Evolutionary conservation across 495 filamentous ascomycete genomes (phyloP).

Genomic region (Thermochaetoides thermophila): DNA sequence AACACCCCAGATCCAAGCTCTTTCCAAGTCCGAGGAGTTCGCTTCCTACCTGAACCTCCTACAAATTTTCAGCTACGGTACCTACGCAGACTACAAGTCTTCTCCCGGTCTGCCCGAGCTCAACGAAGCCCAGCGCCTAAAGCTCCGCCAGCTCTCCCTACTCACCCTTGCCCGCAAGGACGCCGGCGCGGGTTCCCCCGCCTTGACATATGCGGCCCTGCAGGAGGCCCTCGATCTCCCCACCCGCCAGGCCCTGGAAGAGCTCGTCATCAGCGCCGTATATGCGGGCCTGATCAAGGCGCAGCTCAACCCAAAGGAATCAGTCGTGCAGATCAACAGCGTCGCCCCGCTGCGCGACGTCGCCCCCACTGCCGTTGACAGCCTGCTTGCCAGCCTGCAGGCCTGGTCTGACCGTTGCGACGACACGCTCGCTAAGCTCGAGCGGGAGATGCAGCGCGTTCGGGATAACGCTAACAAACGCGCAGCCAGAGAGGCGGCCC

Average conservation of each 20-base stretch:
- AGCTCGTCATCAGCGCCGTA: slow-evolving; percentile 77
- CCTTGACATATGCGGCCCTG: slow-evolving; percentile 58
- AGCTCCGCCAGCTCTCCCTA: slow-evolving; percentile 84
- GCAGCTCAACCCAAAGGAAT: slow-evolving; percentile 63
- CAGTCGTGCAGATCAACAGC: slow-evolving; percentile 58
- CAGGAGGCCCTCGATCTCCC: slow-evolving; percentile 50
- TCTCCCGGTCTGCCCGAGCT: slow-evolving; percentile 47
- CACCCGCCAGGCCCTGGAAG: slow-evolving; percentile 60
- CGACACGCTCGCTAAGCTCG: slow-evolving; percentile 57
- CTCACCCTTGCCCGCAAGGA: slow-evolving; percentile 53
- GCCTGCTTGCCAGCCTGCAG: slow-evolving; percentile 49
- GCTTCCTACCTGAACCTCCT: slow-evolving; percentile 52
- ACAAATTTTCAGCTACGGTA: slow-evolving; percentile 87
- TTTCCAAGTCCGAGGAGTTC: slow-evolving; percentile 36
- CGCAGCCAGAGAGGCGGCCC: slow-evolving; percentile 33
- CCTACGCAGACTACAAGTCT: slow-evolving; percentile 55
- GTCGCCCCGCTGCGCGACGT: slow-evolving; percentile 79
- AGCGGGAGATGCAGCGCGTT: slow-evolving; percentile 49
- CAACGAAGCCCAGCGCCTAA: slow-evolving; percentile 55
- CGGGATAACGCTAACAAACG: slow-evolving; percentile 39
- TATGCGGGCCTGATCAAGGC: slow-evolving; percentile 71
- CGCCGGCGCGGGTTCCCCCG: slow-evolving; percentile 15
- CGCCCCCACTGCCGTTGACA: slow-evolving; percentile 45
- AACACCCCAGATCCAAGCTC: slow-evolving; percentile 62
- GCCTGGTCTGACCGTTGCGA: slow-evolving; percentile 68